Evolutionary conservation across 179 eudicot genomes (phyloP).

Genomic region (Silene coronaria): DNA sequence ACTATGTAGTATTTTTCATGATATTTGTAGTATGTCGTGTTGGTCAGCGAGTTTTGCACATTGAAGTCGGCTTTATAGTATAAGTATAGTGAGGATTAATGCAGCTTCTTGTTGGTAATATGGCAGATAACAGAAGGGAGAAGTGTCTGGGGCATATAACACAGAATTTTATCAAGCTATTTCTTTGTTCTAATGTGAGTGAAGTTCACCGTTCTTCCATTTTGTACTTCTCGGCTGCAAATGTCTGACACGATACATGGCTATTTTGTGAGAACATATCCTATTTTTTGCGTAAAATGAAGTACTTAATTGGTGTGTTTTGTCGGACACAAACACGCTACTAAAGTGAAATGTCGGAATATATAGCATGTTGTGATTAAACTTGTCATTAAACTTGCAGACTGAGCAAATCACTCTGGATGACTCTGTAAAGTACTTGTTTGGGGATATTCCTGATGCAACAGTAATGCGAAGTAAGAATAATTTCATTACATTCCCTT

Average conservation of each 20-base stretch:
- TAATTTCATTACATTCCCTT: conserved; percentile 8
- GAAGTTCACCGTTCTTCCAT: background rate
- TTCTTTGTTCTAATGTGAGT: conserved; percentile 73
- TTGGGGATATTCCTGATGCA: conserved; percentile 65
- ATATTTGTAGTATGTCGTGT: too few relatives aligned
- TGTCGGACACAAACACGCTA: too few relatives aligned
- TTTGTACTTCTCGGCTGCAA: background rate
- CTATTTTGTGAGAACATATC: too few relatives aligned
- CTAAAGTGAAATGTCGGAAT: too few relatives aligned
- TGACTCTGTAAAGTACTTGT: conserved; percentile 75
- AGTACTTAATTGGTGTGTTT: too few relatives aligned
- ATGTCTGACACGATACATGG: too few relatives aligned
- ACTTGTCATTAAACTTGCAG: conserved; percentile 27
- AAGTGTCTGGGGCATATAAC: conserved; percentile 90
- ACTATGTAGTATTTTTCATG: background rate
- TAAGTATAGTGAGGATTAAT: background rate
- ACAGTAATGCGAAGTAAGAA: conserved; percentile 64
- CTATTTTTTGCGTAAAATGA: too few relatives aligned
- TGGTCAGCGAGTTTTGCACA: background rate
- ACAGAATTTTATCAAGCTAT: conserved; percentile 85
- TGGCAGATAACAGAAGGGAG: conserved; percentile 75
- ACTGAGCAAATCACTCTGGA: conserved; percentile 74
- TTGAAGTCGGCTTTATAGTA: background rate
- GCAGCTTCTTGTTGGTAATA: conserved; percentile 3
- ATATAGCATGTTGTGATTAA: too few relatives aligned